Evolutionary conservation across 2,329 filamentous ascomycete species (phyloP).

Genomic region (Phialocephala subalpina): DNA sequence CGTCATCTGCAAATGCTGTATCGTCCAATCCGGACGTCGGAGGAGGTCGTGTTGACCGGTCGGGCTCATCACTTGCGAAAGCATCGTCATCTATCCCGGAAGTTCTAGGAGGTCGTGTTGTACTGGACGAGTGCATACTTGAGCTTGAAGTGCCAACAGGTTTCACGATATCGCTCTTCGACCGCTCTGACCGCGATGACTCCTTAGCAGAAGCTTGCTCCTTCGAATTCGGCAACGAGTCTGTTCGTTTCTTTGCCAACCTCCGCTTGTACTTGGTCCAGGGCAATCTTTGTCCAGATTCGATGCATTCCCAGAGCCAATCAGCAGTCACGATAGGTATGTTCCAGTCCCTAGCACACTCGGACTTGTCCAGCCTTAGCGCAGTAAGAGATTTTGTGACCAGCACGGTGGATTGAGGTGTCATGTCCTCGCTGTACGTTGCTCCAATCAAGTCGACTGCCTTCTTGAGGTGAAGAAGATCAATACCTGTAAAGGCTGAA

Average conservation of each 20-base stretch:
- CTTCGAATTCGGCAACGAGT: conserved; percentile 32
- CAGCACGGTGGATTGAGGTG: conserved; percentile 75
- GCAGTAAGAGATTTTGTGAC: conserved; percentile 59
- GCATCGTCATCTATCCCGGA: conserved; percentile 32
- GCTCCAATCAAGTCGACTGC: conserved; percentile 80
- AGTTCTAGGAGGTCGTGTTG: conserved; percentile 21
- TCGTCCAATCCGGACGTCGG: conserved; percentile 28
- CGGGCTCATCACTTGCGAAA: conserved; percentile 25
- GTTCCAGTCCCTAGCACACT: conserved; percentile 75
- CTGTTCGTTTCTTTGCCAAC: conserved; percentile 37
- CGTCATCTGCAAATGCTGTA: conserved; percentile 30
- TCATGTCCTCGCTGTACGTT: conserved; percentile 80
- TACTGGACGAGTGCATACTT: conserved; percentile 27
- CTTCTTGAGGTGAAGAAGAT: conserved; percentile 85
- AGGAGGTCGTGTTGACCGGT: neutral
- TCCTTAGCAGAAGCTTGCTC: conserved; percentile 11
- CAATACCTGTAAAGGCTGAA: conserved; percentile 83
- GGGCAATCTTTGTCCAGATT: conserved; percentile 58
- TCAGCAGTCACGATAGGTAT: conserved; percentile 82
- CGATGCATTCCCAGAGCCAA: conserved; percentile 88
- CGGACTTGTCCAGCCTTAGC: conserved; percentile 77
- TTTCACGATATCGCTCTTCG: conserved; percentile 21
- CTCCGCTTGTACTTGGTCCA: conserved; percentile 54
- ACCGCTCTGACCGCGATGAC: conserved; percentile 17
- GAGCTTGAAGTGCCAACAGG: neutral